Base-by-base conservation (phyloP, 2,329 filamentous ascomycete species). In the Pyrenophora teres region DNA sequence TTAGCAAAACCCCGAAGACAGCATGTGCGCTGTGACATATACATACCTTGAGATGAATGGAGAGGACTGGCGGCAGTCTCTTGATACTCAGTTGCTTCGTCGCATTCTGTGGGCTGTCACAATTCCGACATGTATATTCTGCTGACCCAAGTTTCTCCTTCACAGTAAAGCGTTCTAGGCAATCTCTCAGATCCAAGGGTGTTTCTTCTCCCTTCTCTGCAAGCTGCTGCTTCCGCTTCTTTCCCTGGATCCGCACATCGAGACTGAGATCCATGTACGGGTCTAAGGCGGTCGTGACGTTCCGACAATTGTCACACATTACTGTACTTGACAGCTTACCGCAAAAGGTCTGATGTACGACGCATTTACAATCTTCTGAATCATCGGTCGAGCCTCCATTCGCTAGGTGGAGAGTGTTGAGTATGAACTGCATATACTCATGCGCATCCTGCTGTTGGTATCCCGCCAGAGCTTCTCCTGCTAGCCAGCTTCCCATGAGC, bases 381-480 rank as follows among this genome's bases (percentile, higher is more conserved):
- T 66, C 60, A 18, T 55, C 57, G 42, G 68, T 62, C 3, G 69
- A 65, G 40, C 89, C 87, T 12, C 87, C 87, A 63, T 92, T 94
- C 35, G 91, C 79, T 8, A 77, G 85, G 69, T 97, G 93, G 13
- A 99, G 81, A 64, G 94, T 90, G 76, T 97, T 93, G 31, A 95
- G 88, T 30, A 97, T 83, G 68, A 96, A 97, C 70, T 96, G 92
- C 73, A 97, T 95, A 76, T 96, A 97, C 72, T 97, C 93, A 70
- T 97, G 93, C 0, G 93, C 93, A 69, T 97, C 93, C 77, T 97
- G 93, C 74, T 97, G 93, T 66, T 92, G 90, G 65, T 95, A 96
- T 9, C 92, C 94, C 1, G 93, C 90, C 18, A 81, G 67, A 15
- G 74, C 71, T 70, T 77, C 78, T 72, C 90, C 89, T 4, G 88